These are phyloP conservation scores for Triangularia setosa DNA, from an alignment of 2,329 filamentous ascomycete genomes.

Conservation along the genomic window DNA sequence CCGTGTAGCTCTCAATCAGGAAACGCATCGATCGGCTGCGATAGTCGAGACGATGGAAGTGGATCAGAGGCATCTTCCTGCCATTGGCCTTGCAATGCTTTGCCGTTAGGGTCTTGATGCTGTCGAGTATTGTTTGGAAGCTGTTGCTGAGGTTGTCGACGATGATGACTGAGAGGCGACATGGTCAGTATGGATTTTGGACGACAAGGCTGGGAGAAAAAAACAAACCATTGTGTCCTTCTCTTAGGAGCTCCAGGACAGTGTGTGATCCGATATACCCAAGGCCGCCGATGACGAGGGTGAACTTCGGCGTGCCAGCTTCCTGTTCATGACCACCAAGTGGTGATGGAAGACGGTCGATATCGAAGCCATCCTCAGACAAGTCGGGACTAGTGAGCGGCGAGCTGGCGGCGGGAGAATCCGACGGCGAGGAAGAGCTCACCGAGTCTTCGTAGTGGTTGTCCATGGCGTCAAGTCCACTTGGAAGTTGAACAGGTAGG, in stretches of 20 bases:
- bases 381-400: conserved; percentile 20
- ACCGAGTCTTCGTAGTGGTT: conserved; percentile 14
- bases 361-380: conserved; percentile 18
- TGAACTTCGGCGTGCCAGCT: conserved; percentile 26
- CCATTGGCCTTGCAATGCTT: conserved; percentile 28
- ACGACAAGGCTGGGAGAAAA: not conserved
- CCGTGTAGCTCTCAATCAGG: conserved; percentile 35
- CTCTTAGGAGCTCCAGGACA: conserved; percentile 49
- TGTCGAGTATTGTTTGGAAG: conserved; percentile 31
- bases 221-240: conserved; percentile 44
- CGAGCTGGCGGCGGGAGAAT: conserved; percentile 16
- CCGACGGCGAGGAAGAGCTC: conserved; percentile 13
- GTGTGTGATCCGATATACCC: conserved; percentile 57
- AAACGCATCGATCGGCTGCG: conserved; percentile 36
- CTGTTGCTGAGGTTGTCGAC: conserved; percentile 45
- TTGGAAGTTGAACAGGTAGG: not conserved
- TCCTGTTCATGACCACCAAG: not conserved
- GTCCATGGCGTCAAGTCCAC: conserved; percentile 11
- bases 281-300: conserved; percentile 50
- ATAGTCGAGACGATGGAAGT: conserved; percentile 39
- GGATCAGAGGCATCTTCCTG: conserved; percentile 28
- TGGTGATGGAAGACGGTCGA: conserved; percentile 10
- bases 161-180: conserved; percentile 38
- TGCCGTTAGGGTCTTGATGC: conserved; percentile 29
- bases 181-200: not conserved